Base-by-base conservation (phyloP, 2,329 filamentous ascomycete genomes). In the Coleophoma cylindrospora region DNA sequence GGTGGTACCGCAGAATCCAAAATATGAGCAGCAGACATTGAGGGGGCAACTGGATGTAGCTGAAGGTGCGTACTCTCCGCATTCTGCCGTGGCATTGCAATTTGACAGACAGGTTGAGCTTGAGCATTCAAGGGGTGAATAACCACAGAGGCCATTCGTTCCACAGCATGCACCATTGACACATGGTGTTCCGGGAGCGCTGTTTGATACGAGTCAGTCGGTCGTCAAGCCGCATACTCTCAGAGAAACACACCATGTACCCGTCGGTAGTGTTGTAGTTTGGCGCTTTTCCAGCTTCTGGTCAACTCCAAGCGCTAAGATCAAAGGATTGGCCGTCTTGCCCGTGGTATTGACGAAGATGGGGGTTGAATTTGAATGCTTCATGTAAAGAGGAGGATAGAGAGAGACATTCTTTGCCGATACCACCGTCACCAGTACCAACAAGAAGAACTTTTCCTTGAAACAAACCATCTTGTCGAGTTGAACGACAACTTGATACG, bases 1-100 rank as follows among this genome's bases (percentile, higher is more conserved):
- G 13, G 50, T 55, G 10, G 45, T 51, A 14, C 54, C 53, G 46
- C 53, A 57, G 38, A 53, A 63, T 4, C 62, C 61, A 27, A 52
- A 65, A 36, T 60, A 2, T 15, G 54, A 58, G 49, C 65, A 68
- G 49, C 66, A 68, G 7, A 61, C 61, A 41, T 61, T 60, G 1
- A 68, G 45, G 5, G 64, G 63, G 47, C 67, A 69, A 1, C 27
- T 57, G 43, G 52, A 52, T 3, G 50, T 49, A 1, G 50, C 49
- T 0, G 45, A 34, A 1, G 40, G 41, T 12, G 60, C 62, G 48
- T 64, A 62, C 19, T 65, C 51, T 15, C 68, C 68, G 36, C 68
- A 71, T 38, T 65, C 60, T 3, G 66, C 66, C n/a, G 56, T 63
- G n/a, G 67, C 66, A 54, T 70, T 56, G 48, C 68, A 71, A 48